phyloP scores from a whole-genome alignment of 306 rosid species.

The Medicago truncatula region DNA sequence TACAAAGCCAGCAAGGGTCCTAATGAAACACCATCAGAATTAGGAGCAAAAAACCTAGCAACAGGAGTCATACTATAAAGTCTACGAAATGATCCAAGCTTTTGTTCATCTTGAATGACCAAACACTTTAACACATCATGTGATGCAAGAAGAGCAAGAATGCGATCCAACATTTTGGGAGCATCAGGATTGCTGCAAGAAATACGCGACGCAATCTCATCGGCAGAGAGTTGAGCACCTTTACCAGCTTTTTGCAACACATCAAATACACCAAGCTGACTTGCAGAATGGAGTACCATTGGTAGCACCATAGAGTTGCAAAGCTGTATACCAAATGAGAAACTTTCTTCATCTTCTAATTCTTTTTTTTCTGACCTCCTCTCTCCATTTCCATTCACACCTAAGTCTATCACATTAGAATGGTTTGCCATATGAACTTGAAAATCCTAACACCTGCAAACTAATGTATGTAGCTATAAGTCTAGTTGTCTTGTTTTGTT shows the following conservation, averaged over 20 bases:
- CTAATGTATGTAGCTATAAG: too few relatives aligned
- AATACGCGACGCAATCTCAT: constrained; percentile 50
- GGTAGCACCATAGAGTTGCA: background rate
- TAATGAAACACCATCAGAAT: constrained; percentile 52
- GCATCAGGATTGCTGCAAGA: constrained; percentile 49
- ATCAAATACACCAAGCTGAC: background rate
- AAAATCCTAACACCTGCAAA: too few relatives aligned
- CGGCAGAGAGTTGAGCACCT: constrained; percentile 29
- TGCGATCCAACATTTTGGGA: constrained; percentile 57
- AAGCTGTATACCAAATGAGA: background rate
- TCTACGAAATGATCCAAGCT: constrained; percentile 21
- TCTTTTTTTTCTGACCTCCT: too few relatives aligned
- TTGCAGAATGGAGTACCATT: constrained; percentile 1
- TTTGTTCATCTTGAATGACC: background rate
- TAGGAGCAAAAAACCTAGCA: constrained; percentile 40
- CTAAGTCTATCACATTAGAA: too few relatives aligned
- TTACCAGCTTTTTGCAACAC: constrained; percentile 10
- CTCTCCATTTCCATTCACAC: too few relatives aligned
- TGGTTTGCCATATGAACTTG: too few relatives aligned
- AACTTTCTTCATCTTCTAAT: constrained; percentile 12
- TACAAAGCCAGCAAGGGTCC: constrained; percentile 36
- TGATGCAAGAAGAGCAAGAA: constrained; percentile 55
- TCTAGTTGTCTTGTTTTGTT: too few relatives aligned
- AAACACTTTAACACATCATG: constrained; percentile 52
- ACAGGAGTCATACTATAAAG: constrained; percentile 51